Evolutionary conservation across 441 rosid species (phyloP), one percentile per base, ranked within the genome.

Genomic region (Aleurites moluccanus): DNA sequence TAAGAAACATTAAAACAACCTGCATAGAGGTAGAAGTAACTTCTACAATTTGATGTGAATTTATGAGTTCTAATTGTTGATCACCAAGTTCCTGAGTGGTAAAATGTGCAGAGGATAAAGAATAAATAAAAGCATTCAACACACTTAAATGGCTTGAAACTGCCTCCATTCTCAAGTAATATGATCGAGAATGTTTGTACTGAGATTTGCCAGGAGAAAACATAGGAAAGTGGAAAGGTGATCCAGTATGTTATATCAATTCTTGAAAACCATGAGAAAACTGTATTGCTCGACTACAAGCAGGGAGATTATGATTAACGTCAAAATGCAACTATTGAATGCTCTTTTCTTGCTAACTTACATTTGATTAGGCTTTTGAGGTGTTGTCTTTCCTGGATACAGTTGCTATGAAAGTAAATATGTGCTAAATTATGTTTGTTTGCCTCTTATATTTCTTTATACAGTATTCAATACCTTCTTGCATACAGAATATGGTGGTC

Each of bases 401-500:
- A 10, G 27, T 35, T 49, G 25, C 68, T 62, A 2, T 35, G 1
- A 10, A 35, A 7, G 60, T 27, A 27, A 44, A 64, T 63, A 52
- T 55, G 50, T 45, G 13, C 65, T 59, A 21, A 35, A 50, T 63
- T 53, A 9, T 45, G 66, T 5, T 60, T 14, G 8, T 66, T 38
- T 70, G 68, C 20, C 23, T 70, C 35, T 77, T 73, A 30, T 75
- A 13, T 55, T 79, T 78, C 57, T 68, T 1, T 21, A 52, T 52
- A 30, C 88, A 94, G 97, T 94, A 60, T 86, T 92, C 49, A 82
- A 75, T 73, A 87, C 89, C 15, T 91, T 94, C 86, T 77, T 92
- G 78, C 95, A 85, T 25, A 67, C 87, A 0, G 94, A 94, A 73
- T 92, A 92, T 69, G 97, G 97, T 63, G 97, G 99, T 78, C 96